These are phyloP conservation scores for Pharnaceum exiguum DNA, from an alignment of 148 eudicot genomes.

Conservation along the genomic window DNA sequence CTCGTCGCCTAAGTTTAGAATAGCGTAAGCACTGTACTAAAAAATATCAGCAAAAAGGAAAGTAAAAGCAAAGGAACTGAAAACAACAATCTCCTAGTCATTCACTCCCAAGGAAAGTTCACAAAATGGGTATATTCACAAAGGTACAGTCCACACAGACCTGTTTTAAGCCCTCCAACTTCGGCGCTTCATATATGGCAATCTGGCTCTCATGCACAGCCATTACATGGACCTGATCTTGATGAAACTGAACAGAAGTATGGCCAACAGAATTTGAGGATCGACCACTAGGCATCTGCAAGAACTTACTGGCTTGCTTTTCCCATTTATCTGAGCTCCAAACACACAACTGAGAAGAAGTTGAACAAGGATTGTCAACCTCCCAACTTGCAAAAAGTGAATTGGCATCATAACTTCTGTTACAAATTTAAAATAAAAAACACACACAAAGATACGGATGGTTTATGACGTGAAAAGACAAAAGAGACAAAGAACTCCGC, in stretches of 20 bases:
- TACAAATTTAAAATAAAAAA: no score
- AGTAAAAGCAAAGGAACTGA: no score
- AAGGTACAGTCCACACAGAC: slow-evolving; percentile 18
- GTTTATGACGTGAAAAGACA: no score
- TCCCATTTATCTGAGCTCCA: slow-evolving; percentile 63
- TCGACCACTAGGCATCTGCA: slow-evolving; percentile 48
- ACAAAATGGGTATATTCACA: not conserved
- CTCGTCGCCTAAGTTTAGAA: no score
- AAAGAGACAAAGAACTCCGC: no score
- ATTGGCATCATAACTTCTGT: slow-evolving; percentile 1
- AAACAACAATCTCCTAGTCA: no score
- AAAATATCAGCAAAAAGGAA: no score
- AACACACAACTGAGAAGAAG: slow-evolving; percentile 46
- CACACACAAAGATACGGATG: no score
- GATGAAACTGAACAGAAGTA: slow-evolving; percentile 64
- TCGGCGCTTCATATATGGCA: slow-evolving; percentile 54
- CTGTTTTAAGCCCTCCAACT: slow-evolving; percentile 51
- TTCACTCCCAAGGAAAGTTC: not conserved
- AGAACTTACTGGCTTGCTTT: slow-evolving; percentile 36
- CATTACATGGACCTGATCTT: slow-evolving; percentile 51
- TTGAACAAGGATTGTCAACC: not conserved
- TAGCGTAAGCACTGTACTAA: no score
- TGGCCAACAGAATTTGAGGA: slow-evolving; percentile 31
- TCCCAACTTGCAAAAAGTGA: not conserved
- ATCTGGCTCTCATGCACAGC: slow-evolving; percentile 61